A percentile compares a stretch with the other conserved stretches of the same genome.
phyloP scores from a whole-genome alignment of 345 rosid genomes.

The Diplotaxis tenuifolia region DNA sequence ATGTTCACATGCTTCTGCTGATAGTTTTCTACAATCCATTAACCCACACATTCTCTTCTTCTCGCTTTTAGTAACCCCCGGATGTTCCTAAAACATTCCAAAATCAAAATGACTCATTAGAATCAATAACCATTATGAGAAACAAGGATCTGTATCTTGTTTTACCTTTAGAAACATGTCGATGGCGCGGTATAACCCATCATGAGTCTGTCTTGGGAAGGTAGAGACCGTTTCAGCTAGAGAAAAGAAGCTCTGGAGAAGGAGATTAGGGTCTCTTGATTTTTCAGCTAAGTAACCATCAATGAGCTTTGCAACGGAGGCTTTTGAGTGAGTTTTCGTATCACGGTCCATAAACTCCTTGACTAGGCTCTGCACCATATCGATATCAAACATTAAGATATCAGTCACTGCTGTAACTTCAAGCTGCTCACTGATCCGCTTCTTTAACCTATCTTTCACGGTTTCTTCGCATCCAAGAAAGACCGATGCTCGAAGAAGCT shows the following conservation, averaged over 20 bases:
- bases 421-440: constrained; percentile 51
- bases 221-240: constrained; percentile 45
- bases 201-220: constrained; percentile 60
- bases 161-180: constrained; percentile 73
- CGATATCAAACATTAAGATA: constrained; percentile 56
- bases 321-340: constrained; percentile 32
- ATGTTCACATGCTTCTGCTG: constrained; percentile 68
- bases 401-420: constrained; percentile 50
- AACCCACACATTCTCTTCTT: constrained; percentile 68
- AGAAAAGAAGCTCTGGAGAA: constrained; percentile 40
- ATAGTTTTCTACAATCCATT: constrained; percentile 77
- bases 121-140: neutral
- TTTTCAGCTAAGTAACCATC: constrained; percentile 74
- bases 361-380: constrained; percentile 52
- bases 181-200: constrained; percentile 62
- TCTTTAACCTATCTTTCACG: constrained; percentile 47
- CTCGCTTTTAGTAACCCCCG: constrained; percentile 58
- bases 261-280: constrained; percentile 42
- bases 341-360: constrained; percentile 42
- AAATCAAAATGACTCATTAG: neutral
- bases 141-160: neutral
- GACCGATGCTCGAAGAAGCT: constrained; percentile 49
- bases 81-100: constrained; percentile 46
- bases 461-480: constrained; percentile 49
- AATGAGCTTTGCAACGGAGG: constrained; percentile 48